A percentile compares a stretch with the other conserved stretches of the same genome.
Evolutionary conservation across 2,329 filamentous ascomycete species (phyloP).

Genomic region (Zalaria sp.): DNA sequence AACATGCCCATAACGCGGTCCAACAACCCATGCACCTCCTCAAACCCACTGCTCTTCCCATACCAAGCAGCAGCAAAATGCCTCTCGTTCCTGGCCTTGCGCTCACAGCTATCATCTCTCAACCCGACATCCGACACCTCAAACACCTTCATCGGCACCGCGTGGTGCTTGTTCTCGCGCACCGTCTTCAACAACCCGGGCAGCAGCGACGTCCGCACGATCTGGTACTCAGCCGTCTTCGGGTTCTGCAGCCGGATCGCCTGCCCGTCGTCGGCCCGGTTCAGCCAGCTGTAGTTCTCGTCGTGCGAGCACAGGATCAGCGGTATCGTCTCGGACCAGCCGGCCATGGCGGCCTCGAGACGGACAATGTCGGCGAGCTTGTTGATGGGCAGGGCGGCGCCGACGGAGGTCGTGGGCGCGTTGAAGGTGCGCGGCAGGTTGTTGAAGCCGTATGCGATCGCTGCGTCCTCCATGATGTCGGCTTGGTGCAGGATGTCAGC

Average conservation of each 20-base stretch:
- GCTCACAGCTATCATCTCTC: conserved; percentile 70
- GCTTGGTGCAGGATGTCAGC: conserved; percentile 93
- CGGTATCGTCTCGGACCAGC: conserved; percentile 93
- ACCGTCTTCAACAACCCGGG: conserved; percentile 88
- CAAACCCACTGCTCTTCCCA: conserved; percentile 87
- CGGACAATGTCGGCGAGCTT: conserved; percentile 89
- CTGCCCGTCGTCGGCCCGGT: conserved; percentile 72
- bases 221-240: conserved; percentile 86
- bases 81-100: conserved; percentile 80
- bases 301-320: conserved; percentile 94
- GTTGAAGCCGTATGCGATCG: conserved; percentile 96
- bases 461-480: conserved; percentile 97
- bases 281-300: conserved; percentile 94
- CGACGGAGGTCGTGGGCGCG: conserved; percentile 73
- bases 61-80: conserved; percentile 96
- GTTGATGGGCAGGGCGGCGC: conserved; percentile 78
- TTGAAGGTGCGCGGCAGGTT: conserved; percentile 78
- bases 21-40: conserved; percentile 84
- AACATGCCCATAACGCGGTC: conserved; percentile 91
- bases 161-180: conserved; percentile 80
- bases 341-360: conserved; percentile 78
- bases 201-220: conserved; percentile 74
- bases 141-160: conserved; percentile 81
- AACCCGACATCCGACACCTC: conserved; percentile 84
- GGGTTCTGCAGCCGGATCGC: conserved; percentile 81